phyloP scores from a whole-genome alignment of 2,329 filamentous ascomycete genomes.

The Xylariales sp. region DNA sequence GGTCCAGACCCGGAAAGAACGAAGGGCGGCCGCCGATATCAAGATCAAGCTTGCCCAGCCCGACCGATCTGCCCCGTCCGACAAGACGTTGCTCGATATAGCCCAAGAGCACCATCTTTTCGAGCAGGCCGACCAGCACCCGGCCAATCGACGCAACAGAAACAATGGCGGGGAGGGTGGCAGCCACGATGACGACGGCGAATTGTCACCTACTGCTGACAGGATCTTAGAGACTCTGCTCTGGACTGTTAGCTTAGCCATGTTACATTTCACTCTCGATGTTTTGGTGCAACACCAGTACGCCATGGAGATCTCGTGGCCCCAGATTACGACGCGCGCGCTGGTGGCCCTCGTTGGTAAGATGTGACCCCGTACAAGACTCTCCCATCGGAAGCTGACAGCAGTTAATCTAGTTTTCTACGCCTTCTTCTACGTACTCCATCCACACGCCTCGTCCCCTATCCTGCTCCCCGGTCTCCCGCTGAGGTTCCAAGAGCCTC shows the following conservation, averaged over 20 bases:
- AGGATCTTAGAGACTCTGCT: constrained; percentile 66
- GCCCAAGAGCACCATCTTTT: constrained; percentile 73
- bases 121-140: constrained; percentile 58
- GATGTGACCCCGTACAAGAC: constrained; percentile 29
- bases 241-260: constrained; percentile 72
- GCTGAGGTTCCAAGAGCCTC: constrained; percentile 56
- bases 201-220: constrained; percentile 58
- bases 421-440: constrained; percentile 67
- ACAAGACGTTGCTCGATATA: constrained; percentile 78
- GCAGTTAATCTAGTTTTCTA: constrained; percentile 60
- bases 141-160: constrained; percentile 47
- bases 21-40: constrained; percentile 61
- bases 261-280: constrained; percentile 82
- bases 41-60: constrained; percentile 76
- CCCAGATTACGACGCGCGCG: constrained; percentile 63
- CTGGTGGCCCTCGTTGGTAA: constrained; percentile 65
- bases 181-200: constrained; percentile 49
- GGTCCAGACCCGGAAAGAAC: constrained; percentile 63
- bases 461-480: constrained; percentile 63
- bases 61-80: constrained; percentile 70
- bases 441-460: constrained; percentile 63
- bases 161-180: constrained; percentile 51
- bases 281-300: constrained; percentile 84
- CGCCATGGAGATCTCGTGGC: constrained; percentile 72
- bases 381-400: constrained; percentile 21